These are phyloP conservation scores for Aspergillus indologenus DNA, from an alignment of 495 filamentous ascomycete species.

Conservation along the genomic window DNA sequence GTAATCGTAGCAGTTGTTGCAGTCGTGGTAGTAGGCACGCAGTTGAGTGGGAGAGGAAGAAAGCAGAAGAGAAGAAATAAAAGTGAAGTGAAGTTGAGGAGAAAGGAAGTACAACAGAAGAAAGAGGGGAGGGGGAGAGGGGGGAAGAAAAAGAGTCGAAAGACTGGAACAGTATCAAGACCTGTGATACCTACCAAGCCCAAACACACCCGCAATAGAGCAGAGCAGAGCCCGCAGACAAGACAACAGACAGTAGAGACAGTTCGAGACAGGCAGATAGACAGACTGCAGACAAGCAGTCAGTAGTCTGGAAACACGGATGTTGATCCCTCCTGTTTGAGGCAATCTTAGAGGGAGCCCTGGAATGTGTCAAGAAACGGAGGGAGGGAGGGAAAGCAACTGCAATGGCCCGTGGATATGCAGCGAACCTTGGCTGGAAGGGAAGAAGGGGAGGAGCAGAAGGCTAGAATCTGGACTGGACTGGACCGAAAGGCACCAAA, in stretches of 20 bases:
- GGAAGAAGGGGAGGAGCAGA: no score
- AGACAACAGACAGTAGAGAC: not conserved
- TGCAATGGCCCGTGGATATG: not conserved
- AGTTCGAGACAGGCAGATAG: no score
- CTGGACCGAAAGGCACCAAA: no score
- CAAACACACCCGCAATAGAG: no score
- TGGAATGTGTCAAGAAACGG: not conserved
- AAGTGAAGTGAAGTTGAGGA: not conserved
- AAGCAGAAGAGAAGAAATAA: not conserved
- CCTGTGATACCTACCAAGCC: not conserved
- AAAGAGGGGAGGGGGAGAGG: not conserved
- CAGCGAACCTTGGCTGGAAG: not conserved
- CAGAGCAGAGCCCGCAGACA: no score
- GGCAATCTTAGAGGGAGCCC: not conserved
- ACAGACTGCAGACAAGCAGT: no score
- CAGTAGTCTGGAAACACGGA: no score
- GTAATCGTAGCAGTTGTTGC: no score
- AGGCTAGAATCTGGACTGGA: no score
- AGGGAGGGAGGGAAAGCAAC: no score
- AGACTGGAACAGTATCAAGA: not conserved
- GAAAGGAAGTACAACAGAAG: not conserved
- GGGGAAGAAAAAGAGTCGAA: not conserved
- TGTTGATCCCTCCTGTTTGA: no score
- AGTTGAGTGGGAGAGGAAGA: constrained; percentile 3
- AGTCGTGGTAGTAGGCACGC: not conserved